These are phyloP conservation scores for Magnaporthales sp. DNA, from an alignment of 2,329 filamentous ascomycete species.

Conservation along the genomic window DNA sequence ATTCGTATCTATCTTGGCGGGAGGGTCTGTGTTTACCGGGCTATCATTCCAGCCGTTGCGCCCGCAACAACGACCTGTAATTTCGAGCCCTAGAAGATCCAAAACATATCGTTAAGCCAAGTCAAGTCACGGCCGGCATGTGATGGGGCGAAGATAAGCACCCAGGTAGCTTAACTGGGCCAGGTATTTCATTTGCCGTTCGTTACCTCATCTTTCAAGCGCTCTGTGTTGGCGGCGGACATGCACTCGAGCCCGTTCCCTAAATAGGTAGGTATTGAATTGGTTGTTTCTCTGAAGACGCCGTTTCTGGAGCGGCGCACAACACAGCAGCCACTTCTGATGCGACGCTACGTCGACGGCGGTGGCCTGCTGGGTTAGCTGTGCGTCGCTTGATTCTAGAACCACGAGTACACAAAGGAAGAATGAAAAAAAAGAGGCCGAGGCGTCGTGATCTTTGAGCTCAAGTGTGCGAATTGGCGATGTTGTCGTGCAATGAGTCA, in stretches of 20 bases:
- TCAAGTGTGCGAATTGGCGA: neutral
- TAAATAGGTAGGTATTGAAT: neutral
- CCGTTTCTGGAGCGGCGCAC: neutral
- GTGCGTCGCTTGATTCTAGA: neutral
- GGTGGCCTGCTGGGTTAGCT: neutral
- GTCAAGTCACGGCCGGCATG: neutral
- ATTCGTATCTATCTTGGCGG: neutral
- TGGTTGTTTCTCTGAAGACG: neutral
- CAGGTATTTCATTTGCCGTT: neutral
- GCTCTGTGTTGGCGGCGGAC: conserved; percentile 28
- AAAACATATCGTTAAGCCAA: neutral
- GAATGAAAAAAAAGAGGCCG: neutral
- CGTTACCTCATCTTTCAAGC: conserved; percentile 51
- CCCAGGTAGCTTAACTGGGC: neutral
- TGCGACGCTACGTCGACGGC: neutral
- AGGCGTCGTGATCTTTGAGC: neutral
- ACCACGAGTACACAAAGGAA: neutral
- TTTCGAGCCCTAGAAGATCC: conserved; percentile 38
- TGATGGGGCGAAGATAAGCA: neutral
- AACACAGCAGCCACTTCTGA: neutral
- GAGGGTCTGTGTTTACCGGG: conserved; percentile 50
- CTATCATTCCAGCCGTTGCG: conserved; percentile 71
- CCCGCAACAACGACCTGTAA: conserved; percentile 49
- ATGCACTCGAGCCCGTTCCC: conserved; percentile 23
- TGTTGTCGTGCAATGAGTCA: neutral